Percentiles rank a stretch among this genome's conserved stretches.
Evolutionary conservation across 129 eudicot species (phyloP).

Genomic region (Rutidosis leptorrhynchoides): DNA sequence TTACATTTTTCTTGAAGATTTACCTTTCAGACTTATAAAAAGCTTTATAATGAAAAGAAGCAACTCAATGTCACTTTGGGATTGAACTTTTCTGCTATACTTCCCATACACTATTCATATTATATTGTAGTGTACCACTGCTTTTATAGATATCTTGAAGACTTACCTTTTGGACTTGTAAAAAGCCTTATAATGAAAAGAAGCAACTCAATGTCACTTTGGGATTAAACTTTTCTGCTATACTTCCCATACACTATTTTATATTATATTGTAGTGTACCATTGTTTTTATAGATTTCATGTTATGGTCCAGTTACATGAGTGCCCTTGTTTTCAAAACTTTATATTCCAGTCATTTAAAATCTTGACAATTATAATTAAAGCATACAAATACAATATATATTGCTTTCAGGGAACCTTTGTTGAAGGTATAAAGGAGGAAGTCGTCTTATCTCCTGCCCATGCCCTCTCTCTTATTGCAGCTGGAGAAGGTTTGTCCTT

Average conservation of each 20-base stretch:
- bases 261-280: not conserved
- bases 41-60: not conserved
- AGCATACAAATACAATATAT: constrained; percentile 8
- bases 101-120: constrained; percentile 2
- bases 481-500: constrained; percentile 84
- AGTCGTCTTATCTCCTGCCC: constrained; percentile 95
- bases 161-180: not conserved
- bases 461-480: constrained; percentile 95
- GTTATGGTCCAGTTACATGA: not conserved
- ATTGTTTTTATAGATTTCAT: not conserved
- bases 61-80: not conserved
- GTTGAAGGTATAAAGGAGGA: constrained; percentile 97
- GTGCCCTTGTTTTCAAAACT: constrained; percentile 13
- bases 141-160: too few relatives aligned
- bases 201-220: not conserved
- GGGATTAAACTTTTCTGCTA: not conserved
- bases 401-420: constrained; percentile 73
- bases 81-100: not conserved
- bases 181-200: not conserved
- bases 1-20: too few relatives aligned
- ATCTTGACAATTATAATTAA: constrained; percentile 16
- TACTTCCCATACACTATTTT: constrained; percentile 1
- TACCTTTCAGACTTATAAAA: not conserved
- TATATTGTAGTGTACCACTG: not conserved
- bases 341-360: constrained; percentile 5